Conservation (phyloP, 345 rosid species). For the Moricandia arvensis region DNA sequence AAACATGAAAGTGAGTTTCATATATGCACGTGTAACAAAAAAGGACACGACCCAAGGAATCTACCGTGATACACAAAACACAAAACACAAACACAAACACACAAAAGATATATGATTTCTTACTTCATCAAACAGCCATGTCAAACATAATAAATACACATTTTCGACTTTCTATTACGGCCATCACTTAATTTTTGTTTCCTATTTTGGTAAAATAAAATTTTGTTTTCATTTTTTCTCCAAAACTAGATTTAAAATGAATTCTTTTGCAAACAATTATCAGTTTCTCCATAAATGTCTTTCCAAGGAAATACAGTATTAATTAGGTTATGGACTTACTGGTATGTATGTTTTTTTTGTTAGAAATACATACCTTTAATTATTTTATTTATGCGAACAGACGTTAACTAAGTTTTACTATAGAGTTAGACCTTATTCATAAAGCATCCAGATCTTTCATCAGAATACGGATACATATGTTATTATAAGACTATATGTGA, state of each 20-base stretch:
- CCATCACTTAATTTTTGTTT: not conserved
- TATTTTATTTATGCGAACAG: not conserved
- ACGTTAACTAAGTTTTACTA: not conserved
- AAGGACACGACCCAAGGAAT: not conserved
- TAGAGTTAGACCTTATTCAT: not conserved
- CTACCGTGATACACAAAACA: not conserved
- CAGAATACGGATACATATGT: not conserved
- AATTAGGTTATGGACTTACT: not conserved
- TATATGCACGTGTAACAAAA: slow-evolving; percentile 5
- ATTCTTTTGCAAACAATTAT: no score
- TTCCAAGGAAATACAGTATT: not conserved
- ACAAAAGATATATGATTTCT: not conserved
- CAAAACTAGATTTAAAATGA: no score
- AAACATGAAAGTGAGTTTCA: not conserved
- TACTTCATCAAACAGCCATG: not conserved
- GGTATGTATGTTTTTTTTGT: not conserved
- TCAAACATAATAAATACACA: not conserved
- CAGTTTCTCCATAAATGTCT: not conserved
- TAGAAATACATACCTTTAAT: not conserved
- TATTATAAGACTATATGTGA: not conserved
- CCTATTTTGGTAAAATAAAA: not conserved
- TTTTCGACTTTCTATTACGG: not conserved
- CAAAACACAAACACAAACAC: no score
- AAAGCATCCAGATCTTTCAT: not conserved
- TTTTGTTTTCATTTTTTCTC: not conserved